Evolutionary conservation across 164 flowering plant species (phyloP), one percentile per base, ranked within the genome.

Genomic region (Taxillus chinensis): DNA sequence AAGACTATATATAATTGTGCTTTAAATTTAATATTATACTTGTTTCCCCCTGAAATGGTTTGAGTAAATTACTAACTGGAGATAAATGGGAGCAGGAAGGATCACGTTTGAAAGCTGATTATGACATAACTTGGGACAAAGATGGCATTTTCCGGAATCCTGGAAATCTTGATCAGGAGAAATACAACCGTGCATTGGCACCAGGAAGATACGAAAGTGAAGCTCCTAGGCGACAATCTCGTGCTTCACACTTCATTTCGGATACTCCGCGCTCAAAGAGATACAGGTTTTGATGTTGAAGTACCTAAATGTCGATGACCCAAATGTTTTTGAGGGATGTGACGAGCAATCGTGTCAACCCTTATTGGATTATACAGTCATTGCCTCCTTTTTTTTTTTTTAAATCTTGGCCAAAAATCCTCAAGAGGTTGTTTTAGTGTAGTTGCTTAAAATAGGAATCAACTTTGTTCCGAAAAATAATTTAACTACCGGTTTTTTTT

Each of bases 81-180:
- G 10, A 39, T 55, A 17, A 55, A 46, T 67, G 67, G 62, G 62
- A 58, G 74, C 87, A 90, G 98, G 78, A 87, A 86, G 96, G 98
- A 49, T 82, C 98, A 14, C 85, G 85, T 27, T 70, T 92, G 73
- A 80, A 62, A 73, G 98, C 89, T 11, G 92, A 92, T 71, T 90
- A 90, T 68, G 90, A 82, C 67, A 89, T 88, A 39, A 78, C 74
- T 55, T 90, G 95, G 96, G 95, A 83, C 66, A 85, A 68, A 71
- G 87, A 83, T 76, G 83, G 82, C n/a, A 77, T 75, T 70, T 88
- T 86, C 71, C 76, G 68, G 49, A 74, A 76, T 69, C 55, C 79
- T 60, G 82, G 80, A 70, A 75, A 58, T 74, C 77, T 69, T 41
- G 41, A 69, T 43, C 75, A 75, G 55, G 90, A 78, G 64, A 75